Evolutionary conservation across 2,329 filamentous ascomycete species (phyloP).

Genomic region (Aspergillus awamori): DNA sequence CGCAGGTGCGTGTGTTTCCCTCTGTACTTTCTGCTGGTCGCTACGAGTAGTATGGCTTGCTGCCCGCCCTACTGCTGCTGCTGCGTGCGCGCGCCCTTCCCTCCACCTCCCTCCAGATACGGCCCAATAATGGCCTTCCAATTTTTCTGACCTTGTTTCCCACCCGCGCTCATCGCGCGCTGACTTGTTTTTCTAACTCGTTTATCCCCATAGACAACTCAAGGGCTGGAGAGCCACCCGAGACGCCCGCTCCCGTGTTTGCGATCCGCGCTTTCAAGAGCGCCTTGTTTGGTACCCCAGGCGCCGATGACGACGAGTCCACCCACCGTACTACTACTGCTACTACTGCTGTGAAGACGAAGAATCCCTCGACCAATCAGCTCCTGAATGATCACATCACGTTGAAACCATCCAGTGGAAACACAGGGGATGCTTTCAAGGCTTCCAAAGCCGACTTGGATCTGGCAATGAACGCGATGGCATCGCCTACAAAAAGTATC

Average conservation of each 20-base stretch:
- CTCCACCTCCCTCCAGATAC: neutral
- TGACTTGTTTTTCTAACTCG: slow-evolving; percentile 19
- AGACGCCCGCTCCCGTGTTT: slow-evolving; percentile 68
- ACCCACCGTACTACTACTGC: slow-evolving; percentile 19
- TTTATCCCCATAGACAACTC: slow-evolving; percentile 42
- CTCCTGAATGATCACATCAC: slow-evolving; percentile 27
- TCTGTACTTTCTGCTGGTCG: too few relatives aligned
- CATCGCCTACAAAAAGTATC: slow-evolving; percentile 64
- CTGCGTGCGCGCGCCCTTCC: slow-evolving; percentile 7
- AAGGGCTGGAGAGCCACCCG: slow-evolving; percentile 61
- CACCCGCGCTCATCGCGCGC: slow-evolving; percentile 13
- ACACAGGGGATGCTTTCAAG: slow-evolving; percentile 25
- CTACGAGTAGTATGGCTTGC: slow-evolving; percentile 2
- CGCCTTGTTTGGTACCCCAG: slow-evolving; percentile 66
- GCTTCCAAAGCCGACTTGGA: slow-evolving; percentile 27
- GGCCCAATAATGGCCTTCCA: slow-evolving; percentile 16
- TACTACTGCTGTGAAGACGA: slow-evolving; percentile 11
- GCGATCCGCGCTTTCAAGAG: slow-evolving; percentile 69
- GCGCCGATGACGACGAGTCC: slow-evolving; percentile 49
- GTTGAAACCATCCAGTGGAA: slow-evolving; percentile 24
- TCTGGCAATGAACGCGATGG: slow-evolving; percentile 33
- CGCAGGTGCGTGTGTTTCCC: slow-evolving; percentile 29
- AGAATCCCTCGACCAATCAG: slow-evolving; percentile 20
- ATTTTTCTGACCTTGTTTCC: slow-evolving; percentile 7
- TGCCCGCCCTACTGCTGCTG: slow-evolving; percentile 14